Percentiles rank a stretch among this genome's conserved stretches.
Evolutionary conservation across 805 yeast species (phyloP).

Genomic region (Candida ortonii): DNA sequence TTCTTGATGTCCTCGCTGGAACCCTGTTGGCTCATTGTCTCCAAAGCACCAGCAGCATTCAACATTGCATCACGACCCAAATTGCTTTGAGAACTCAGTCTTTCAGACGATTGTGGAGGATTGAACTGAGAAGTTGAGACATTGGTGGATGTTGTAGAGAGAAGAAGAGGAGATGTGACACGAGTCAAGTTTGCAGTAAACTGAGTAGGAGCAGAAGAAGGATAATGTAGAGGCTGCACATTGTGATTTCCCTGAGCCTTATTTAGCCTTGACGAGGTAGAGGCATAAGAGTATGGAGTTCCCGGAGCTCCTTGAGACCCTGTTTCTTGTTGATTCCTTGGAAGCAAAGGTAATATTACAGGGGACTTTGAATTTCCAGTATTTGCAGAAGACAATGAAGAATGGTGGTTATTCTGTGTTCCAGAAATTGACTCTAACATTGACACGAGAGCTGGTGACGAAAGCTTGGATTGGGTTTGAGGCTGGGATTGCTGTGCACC

Average conservation of each 20-base stretch:
- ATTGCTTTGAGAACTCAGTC: constrained; percentile 29
- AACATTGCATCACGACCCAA: constrained; percentile 33
- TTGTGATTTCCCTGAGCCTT: constrained; percentile 25
- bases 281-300: constrained; percentile 29
- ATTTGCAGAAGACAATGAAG: constrained; percentile 7
- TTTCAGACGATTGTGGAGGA: constrained; percentile 39
- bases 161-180: constrained; percentile 62
- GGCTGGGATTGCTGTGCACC: constrained; percentile 7
- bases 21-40: constrained; percentile 36
- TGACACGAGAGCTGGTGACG: constrained; percentile 20
- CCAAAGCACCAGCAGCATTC: constrained; percentile 41
- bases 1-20: constrained; percentile 24
- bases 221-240: constrained; percentile 61
- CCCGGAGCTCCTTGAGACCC: constrained; percentile 22
- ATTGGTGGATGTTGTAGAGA: constrained; percentile 46
- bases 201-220: constrained; percentile 66
- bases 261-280: constrained; percentile 28
- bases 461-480: constrained; percentile 9
- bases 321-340: constrained; percentile 32
- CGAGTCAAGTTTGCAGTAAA: constrained; percentile 63
- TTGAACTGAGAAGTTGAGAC: constrained; percentile 30
- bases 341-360: constrained; percentile 39
- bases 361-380: constrained; percentile 32
- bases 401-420: constrained; percentile 4
- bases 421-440: constrained; percentile 14